phyloP scores from a whole-genome alignment of 1,284 basidiomycete species.

The Rugosomyces carneus region DNA sequence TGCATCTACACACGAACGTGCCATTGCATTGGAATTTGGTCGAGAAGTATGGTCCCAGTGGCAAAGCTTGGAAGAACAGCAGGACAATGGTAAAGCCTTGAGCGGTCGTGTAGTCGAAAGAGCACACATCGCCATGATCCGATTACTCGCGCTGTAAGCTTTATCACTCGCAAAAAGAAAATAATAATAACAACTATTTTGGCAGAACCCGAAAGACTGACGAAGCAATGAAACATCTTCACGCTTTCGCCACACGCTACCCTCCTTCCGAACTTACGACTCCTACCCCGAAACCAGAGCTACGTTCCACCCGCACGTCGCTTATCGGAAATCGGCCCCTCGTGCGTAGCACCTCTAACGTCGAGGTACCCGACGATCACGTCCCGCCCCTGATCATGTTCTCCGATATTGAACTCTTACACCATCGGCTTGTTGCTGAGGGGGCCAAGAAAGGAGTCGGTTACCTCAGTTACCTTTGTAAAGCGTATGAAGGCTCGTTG shows the following conservation, averaged over 20 bases:
- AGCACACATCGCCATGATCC: slow-evolving; percentile 58
- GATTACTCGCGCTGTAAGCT: slow-evolving; percentile 53
- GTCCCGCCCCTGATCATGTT: slow-evolving; percentile 67
- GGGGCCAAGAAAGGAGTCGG: slow-evolving; percentile 39
- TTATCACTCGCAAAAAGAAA: no score
- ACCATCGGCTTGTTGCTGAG: slow-evolving; percentile 50
- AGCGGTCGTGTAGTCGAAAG: slow-evolving; percentile 55
- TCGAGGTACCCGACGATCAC: slow-evolving; percentile 56
- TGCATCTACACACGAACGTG: slow-evolving; percentile 40
- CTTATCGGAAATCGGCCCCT: slow-evolving; percentile 51
- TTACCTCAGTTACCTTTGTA: slow-evolving; percentile 58
- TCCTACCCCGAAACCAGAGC: slow-evolving; percentile 31
- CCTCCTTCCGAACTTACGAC: slow-evolving; percentile 43
- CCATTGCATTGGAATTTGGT: slow-evolving; percentile 41
- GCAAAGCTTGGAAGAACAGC: slow-evolving; percentile 36
- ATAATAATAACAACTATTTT: not conserved
- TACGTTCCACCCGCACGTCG: slow-evolving; percentile 50
- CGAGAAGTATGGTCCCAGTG: slow-evolving; percentile 57
- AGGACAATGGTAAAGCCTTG: slow-evolving; percentile 23
- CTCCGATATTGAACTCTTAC: slow-evolving; percentile 58
- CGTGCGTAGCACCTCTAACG: slow-evolving; percentile 51
- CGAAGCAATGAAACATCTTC: slow-evolving; percentile 46
- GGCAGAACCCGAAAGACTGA: slow-evolving; percentile 45
- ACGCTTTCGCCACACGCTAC: slow-evolving; percentile 51
- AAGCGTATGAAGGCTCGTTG: not conserved